Base-by-base conservation (phyloP, 2,329 filamentous ascomycete genomes). In the Aspergillus bombycis region DNA sequence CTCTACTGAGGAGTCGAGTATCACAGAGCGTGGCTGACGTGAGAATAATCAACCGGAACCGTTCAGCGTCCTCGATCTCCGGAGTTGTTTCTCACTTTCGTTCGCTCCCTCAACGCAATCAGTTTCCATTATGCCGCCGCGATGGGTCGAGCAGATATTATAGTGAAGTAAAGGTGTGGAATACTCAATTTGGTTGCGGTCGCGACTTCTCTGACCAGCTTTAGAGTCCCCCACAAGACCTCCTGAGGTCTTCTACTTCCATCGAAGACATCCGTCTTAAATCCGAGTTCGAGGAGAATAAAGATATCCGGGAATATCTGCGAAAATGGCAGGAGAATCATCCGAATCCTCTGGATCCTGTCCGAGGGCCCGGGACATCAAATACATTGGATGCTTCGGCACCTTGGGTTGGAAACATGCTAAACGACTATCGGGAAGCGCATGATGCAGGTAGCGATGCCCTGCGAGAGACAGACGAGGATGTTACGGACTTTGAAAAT, bases 241-340 rank as follows among this genome's bases (percentile, higher is more conserved):
- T 58, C 12, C 11, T 61, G 3, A 45, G 54, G 26, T 23, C 63
- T 28, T 60, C 62, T 23, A 57, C 67, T 12, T 69, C 68, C 6
- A 63, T 74, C 53, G 68, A 74, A 56, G 67, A 76, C 58, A 71
- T 74, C 43, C 71, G 73, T 16, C 64, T 70, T 9, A 67, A 73
- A 55, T 71, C 68, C 53, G 77, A 80, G 62, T 72, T 79, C 38
- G 75, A 77, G 61, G 68, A 71, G 36, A 73, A 75, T 55, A 73
- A 72, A 43, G 72, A 80, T 62, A 80, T 82, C 34, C 74, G 78
- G 57, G 68, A 75, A n/a, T 81, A 81, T 59, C 67, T 82, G 23
- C 67, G 67, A 54, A 75, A 76, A 73, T 82, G 80, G 80, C 75
- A 78, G 63, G 68, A 71, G 12, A 68, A 62, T 9, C 74, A 76